phyloP scores from a whole-genome alignment of 2,329 filamentous ascomycete genomes.

The Gnomoniopsis smithogilvyi region DNA sequence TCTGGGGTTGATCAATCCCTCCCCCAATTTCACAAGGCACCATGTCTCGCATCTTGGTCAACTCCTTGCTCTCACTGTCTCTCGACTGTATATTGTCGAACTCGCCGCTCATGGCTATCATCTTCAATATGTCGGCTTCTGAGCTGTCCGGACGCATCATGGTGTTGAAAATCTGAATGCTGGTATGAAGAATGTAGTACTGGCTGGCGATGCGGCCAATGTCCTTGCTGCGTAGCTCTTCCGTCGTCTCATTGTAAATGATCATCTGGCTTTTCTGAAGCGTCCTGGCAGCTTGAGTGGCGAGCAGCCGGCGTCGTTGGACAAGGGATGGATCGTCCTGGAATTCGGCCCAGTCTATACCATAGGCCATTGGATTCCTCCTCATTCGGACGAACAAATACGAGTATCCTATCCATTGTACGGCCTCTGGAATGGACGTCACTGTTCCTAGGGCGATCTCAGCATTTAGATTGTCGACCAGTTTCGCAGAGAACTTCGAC shows the following conservation, averaged over 20 bases:
- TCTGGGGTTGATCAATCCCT: constrained; percentile 68
- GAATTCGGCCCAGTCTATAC: constrained; percentile 91
- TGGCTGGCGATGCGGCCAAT: constrained; percentile 96
- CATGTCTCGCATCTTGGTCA: constrained; percentile 67
- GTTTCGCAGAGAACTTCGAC: constrained; percentile 88
- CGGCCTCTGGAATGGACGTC: constrained; percentile 87
- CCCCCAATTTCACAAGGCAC: constrained; percentile 77
- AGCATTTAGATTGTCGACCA: constrained; percentile 96
- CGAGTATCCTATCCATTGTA: constrained; percentile 97
- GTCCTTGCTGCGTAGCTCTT: constrained; percentile 91
- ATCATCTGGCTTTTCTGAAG: constrained; percentile 97
- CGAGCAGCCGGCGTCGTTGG: constrained; percentile 77
- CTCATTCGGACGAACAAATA: constrained; percentile 98
- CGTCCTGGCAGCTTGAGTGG: constrained; percentile 82
- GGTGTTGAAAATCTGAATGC: constrained; percentile 92
- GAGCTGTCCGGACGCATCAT: constrained; percentile 85
- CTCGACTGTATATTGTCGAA: constrained; percentile 96
- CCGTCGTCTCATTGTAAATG: constrained; percentile 92
- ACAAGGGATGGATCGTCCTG: constrained; percentile 85
- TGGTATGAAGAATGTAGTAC: constrained; percentile 91
- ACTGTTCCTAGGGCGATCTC: constrained; percentile 93
- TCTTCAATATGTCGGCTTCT: constrained; percentile 89
- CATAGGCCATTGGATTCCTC: constrained; percentile 85
- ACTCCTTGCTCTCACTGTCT: constrained; percentile 85
- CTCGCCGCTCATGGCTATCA: constrained; percentile 97